Conservation (phyloP, 148 eudicot species). For the Spergularia marina region DNA sequence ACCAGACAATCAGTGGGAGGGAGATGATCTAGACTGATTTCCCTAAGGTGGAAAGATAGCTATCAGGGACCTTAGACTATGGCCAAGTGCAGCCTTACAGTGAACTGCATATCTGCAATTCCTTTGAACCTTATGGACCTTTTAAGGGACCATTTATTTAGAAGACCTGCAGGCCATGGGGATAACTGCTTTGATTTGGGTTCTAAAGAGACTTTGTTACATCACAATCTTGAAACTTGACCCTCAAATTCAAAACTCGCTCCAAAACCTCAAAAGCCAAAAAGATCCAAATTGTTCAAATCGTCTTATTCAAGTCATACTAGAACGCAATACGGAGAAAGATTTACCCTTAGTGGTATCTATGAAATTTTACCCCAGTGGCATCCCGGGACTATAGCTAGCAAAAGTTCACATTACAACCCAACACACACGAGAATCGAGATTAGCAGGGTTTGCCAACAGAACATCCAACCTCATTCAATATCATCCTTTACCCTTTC, state of each 20-base stretch:
- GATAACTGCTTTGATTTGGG: too few species aligned
- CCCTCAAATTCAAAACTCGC: background rate
- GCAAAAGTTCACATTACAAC: background rate
- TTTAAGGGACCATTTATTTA: too few species aligned
- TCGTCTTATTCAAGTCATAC: background rate
- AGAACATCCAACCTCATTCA: background rate
- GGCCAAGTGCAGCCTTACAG: too few species aligned
- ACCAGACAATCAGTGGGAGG: too few species aligned
- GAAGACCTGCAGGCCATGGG: too few species aligned
- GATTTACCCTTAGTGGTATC: background rate
- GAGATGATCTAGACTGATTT: too few species aligned
- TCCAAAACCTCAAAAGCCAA: background rate
- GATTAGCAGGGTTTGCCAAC: slow-evolving; percentile 1
- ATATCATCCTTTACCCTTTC: background rate
- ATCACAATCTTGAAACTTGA: background rate
- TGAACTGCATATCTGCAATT: too few species aligned
- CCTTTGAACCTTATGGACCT: too few species aligned
- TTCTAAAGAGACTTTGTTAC: background rate
- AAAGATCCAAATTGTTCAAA: background rate
- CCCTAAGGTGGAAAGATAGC: too few species aligned
- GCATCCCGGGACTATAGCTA: background rate
- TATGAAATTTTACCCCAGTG: too few species aligned
- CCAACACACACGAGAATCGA: background rate
- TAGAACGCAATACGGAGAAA: background rate
- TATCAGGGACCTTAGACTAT: too few species aligned